Evolutionary conservation across 192 early-diverging fungal genomes (phyloP).

Genomic region (Backusella morwellensis): DNA sequence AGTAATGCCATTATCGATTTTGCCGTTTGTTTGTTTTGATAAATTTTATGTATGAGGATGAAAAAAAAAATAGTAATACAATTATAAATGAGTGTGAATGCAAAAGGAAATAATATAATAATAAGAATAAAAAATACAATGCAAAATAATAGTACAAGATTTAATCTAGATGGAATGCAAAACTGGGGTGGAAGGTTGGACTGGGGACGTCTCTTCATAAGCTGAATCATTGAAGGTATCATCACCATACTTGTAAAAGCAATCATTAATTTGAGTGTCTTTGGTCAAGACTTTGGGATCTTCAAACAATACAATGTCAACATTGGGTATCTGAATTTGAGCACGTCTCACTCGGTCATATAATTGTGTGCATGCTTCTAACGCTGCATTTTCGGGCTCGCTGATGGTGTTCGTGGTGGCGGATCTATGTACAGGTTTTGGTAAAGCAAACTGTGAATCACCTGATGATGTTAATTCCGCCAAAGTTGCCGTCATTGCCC

Average conservation of each 20-base stretch:
- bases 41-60: not conserved
- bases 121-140: not conserved
- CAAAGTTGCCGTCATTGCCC: not conserved
- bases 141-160: not conserved
- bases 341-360: conserved; percentile 5
- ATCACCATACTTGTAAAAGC: conserved; percentile 12
- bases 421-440: not conserved
- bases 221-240: not conserved
- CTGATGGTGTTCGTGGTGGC: too few species aligned
- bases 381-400: not conserved
- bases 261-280: conserved; percentile 1
- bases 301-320: conserved; percentile 18
- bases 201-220: not conserved
- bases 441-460: not conserved
- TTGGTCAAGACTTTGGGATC: not conserved
- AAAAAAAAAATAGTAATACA: not conserved
- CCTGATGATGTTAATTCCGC: conserved; percentile 5
- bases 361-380: not conserved
- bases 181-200: not conserved
- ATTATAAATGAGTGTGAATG: not conserved
- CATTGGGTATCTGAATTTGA: not conserved
- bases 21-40: conserved; percentile 2
- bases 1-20: not conserved
- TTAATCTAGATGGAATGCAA: not conserved
- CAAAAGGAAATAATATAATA: not conserved